Base-by-base conservation (phyloP, 225 moss, liverwort and hornwort genomes). In the Anthoceros angustus region DNA sequence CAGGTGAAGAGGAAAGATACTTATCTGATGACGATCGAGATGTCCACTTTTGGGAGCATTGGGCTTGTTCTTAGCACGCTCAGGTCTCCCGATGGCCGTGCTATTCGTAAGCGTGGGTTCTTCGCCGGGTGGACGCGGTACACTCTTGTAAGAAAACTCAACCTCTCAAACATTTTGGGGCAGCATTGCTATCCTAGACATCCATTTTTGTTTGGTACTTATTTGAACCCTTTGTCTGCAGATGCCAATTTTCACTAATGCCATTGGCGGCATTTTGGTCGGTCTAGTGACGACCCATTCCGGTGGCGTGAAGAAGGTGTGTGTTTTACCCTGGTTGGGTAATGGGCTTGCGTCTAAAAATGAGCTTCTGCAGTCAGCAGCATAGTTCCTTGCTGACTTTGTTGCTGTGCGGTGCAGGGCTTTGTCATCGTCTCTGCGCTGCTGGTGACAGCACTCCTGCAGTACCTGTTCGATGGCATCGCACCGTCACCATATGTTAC, bases 21-120 rank as follows among this genome's bases (percentile, higher is more conserved):
- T 25, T 98, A 92, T 70, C 80, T 98, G 77, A 89, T 92, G 98
- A 98, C 98, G 11, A 42, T 98, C 48, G 98, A 98, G 77, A 98
- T 98, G 98, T 98, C 92, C 42, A 74, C 75, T 11, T 85, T 89
- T 66, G 98, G 87, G 69, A 81, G 81, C 63, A 66, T 82, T 41
- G 81, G 80, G 71, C 77, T 98, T 23, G 40, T 81, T 50, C 73
- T 62, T 66, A 98, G 98, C 76, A 79, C 92, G 86, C 78, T 76
- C 66, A 84, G 82, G 76, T 98, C 98, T 62, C 89, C 92, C n/a
- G 98, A 98, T 76, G 98, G 98, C 49, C 80, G 70, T 63, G 81
- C 75, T 64, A 87, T 98, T 46, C 77, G 65, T 65, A 70, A 78
- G 42, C 86, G 75, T 63, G 98, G 92, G n/a, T 98, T 98, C 74